phyloP scores from a whole-genome alignment of 2,329 filamentous ascomycete genomes.

The Claviceps digitariae region DNA sequence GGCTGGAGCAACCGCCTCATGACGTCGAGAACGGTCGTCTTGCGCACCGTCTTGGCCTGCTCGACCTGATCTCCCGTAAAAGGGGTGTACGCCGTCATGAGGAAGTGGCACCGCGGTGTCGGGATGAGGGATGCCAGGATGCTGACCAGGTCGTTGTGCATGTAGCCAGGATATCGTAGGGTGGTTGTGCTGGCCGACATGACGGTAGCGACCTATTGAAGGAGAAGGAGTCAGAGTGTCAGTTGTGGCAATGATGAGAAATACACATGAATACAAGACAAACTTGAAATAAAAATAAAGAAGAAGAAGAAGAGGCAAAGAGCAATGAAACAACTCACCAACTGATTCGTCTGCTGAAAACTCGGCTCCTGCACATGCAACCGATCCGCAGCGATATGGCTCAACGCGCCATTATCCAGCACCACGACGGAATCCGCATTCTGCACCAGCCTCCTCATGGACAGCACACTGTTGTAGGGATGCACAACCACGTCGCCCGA shows the following conservation, averaged over 20 bases:
- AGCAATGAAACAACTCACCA: slow-evolving; percentile 35
- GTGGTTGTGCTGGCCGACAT: slow-evolving; percentile 98
- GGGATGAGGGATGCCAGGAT: slow-evolving; percentile 94
- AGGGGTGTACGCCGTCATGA: slow-evolving; percentile 96
- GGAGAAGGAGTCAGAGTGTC: background rate
- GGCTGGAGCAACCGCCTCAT: slow-evolving; percentile 92
- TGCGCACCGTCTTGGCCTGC: slow-evolving; percentile 92
- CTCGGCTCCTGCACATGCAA: slow-evolving; percentile 92
- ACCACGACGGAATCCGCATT: slow-evolving; percentile 98
- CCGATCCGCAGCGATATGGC: slow-evolving; percentile 84
- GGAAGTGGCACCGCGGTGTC: slow-evolving; percentile 91
- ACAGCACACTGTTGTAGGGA: slow-evolving; percentile 91
- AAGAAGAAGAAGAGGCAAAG: background rate
- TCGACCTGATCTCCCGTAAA: slow-evolving; percentile 95
- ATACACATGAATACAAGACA: too few relatives aligned
- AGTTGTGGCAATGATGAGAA: too few relatives aligned
- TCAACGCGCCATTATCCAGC: slow-evolving; percentile 86
- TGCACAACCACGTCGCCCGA: slow-evolving; percentile 88
- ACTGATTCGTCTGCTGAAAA: slow-evolving; percentile 93
- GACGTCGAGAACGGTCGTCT: slow-evolving; percentile 94
- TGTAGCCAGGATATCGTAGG: slow-evolving; percentile 92
- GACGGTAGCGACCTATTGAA: slow-evolving; percentile 77
- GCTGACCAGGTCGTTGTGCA: slow-evolving; percentile 98
- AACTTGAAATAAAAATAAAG: too few relatives aligned
- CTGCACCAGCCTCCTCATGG: slow-evolving; percentile 81